Conservation (phyloP, 208 protist species). For the Porcisia hertigi region DNA sequence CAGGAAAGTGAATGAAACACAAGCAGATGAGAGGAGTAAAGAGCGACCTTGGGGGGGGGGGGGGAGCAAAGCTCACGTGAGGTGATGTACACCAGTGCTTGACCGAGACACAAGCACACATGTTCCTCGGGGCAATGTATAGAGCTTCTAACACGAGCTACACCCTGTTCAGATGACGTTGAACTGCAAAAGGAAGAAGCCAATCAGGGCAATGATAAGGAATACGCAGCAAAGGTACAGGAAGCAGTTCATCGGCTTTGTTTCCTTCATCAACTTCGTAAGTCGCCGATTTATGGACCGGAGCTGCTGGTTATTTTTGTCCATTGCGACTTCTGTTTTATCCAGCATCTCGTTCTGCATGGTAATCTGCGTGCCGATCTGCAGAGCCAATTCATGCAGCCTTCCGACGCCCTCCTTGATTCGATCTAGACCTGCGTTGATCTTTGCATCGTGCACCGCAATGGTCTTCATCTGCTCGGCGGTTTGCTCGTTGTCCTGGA, state of each 20-base stretch:
- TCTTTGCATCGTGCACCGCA: slow-evolving; percentile 62
- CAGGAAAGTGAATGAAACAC: no score
- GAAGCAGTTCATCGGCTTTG: slow-evolving; percentile 64
- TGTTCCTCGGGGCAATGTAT: no score
- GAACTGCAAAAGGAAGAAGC: slow-evolving; percentile 73
- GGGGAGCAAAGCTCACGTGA: no score
- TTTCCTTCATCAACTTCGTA: slow-evolving; percentile 58
- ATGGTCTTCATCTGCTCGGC: slow-evolving; percentile 68
- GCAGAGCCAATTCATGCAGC: slow-evolving; percentile 50
- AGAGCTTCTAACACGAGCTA: no score
- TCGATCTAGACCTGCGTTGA: slow-evolving; percentile 59
- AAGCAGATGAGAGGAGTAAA: no score
- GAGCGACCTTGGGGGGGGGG: no score
- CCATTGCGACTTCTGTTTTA: slow-evolving; percentile 60
- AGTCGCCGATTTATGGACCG: slow-evolving; percentile 55
- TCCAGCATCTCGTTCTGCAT: slow-evolving; percentile 74
- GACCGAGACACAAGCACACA: no score
- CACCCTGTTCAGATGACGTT: slow-evolving; percentile 49
- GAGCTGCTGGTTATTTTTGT: slow-evolving; percentile 53
- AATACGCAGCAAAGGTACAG: slow-evolving; percentile 61
- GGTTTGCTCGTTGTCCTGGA: slow-evolving; percentile 66
- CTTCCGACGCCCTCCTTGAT: slow-evolving; percentile 59
- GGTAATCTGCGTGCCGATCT: slow-evolving; percentile 67
- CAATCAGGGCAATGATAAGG: slow-evolving; percentile 60
- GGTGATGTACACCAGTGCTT: no score